Percentiles rank a stretch among this genome's conserved stretches.
These are phyloP conservation scores for Stagonosporopsis cucurbitacearum DNA, from an alignment of 2,329 filamentous ascomycete species.

Conservation along the genomic window DNA sequence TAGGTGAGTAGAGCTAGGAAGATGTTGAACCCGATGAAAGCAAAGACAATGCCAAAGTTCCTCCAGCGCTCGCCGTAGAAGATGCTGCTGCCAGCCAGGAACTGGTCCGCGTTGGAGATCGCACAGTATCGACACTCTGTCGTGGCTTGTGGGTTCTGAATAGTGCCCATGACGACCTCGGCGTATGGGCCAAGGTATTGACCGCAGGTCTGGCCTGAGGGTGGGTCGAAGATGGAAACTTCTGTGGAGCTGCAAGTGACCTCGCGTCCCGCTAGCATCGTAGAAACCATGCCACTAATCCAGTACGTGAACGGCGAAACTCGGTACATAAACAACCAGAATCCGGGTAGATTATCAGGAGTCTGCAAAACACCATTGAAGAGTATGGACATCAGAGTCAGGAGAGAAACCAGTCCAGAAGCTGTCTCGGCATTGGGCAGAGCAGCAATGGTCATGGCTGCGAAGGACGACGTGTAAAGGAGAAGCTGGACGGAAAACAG, in stretches of 20 bases:
- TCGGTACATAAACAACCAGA: conserved; percentile 82
- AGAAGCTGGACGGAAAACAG: conserved; percentile 71
- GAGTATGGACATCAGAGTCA: conserved; percentile 59
- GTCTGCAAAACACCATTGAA: conserved; percentile 66
- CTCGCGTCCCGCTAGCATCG: conserved; percentile 52
- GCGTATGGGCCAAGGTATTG: conserved; percentile 56
- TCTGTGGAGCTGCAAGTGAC: conserved; percentile 59
- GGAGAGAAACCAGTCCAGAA: conserved; percentile 65
- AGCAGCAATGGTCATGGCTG: conserved; percentile 74
- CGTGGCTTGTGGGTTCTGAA: conserved; percentile 55
- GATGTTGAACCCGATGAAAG: conserved; percentile 70
- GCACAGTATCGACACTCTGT: conserved; percentile 59
- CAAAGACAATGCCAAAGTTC: conserved; percentile 75
- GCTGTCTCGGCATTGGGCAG: conserved; percentile 73
- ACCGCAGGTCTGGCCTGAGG: conserved; percentile 50
- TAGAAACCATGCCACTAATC: conserved; percentile 50
- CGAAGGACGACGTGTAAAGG: conserved; percentile 74
- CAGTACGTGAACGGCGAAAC: conserved; percentile 72
- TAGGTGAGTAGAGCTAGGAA: conserved; percentile 65
- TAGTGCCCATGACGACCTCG: conserved; percentile 43
- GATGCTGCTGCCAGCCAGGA: conserved; percentile 52
- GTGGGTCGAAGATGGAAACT: conserved; percentile 50
- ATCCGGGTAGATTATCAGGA: conserved; percentile 66
- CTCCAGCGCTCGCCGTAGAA: conserved; percentile 64
- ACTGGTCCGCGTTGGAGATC: conserved; percentile 55